Conservation (phyloP, 768 basidiomycete species). For the Sutorius australiensis region DNA sequence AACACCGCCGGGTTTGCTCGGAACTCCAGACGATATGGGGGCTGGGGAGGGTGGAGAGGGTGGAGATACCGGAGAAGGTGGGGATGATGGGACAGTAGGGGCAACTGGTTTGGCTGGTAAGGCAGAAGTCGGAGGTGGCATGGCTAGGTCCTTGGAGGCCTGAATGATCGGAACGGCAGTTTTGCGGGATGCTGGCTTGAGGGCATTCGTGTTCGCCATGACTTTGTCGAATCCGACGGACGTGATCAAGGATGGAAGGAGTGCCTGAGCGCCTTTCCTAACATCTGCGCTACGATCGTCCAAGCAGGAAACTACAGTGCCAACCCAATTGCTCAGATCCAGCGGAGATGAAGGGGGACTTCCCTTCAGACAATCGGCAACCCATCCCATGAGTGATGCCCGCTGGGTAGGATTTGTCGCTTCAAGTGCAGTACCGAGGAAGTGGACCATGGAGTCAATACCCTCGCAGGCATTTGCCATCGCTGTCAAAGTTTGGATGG, state of each 20-base stretch:
- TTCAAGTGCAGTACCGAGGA: constrained; percentile 79
- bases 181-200: constrained; percentile 88
- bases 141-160: constrained; percentile 57
- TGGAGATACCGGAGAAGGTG: constrained; percentile 36
- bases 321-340: constrained; percentile 69
- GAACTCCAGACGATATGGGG: constrained; percentile 24
- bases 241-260: constrained; percentile 73
- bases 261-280: constrained; percentile 81
- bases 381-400: constrained; percentile 73
- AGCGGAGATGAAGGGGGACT: constrained; percentile 49
- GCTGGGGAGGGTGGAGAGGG: constrained; percentile 43
- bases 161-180: constrained; percentile 87
- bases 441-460: constrained; percentile 75
- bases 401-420: constrained; percentile 84
- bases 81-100: constrained; percentile 23
- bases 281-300: constrained; percentile 93
- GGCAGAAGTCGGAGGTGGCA: constrained; percentile 27
- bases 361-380: constrained; percentile 73
- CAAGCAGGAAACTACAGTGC: constrained; percentile 66
- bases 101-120: constrained; percentile 28
- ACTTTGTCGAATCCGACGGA: constrained; percentile 81
- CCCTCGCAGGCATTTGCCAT: constrained; percentile 84
- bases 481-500: constrained; percentile 70
- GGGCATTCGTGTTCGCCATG: constrained; percentile 75
- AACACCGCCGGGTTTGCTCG: constrained; percentile 57